Evolutionary conservation across 2,329 filamentous ascomycete species (phyloP).

Genomic region (Clonostachys rhizophaga): DNA sequence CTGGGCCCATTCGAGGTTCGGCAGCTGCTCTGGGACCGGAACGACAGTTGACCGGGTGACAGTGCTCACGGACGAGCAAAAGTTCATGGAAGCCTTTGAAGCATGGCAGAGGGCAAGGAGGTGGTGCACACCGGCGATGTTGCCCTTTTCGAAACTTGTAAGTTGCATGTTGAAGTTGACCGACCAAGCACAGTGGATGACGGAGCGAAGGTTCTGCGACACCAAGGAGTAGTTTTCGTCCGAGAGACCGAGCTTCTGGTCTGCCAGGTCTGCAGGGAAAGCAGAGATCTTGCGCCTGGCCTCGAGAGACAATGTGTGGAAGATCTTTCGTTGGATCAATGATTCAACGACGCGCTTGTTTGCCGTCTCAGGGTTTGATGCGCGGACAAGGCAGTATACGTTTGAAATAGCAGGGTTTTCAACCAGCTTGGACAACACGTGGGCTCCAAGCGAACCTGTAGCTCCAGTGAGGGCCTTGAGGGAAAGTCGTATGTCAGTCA

Average conservation of each 20-base stretch:
- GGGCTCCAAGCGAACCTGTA: slow-evolving; percentile 59
- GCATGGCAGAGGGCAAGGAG: slow-evolving; percentile 32
- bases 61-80: slow-evolving; percentile 45
- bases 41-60: slow-evolving; percentile 24
- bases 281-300: slow-evolving; percentile 13
- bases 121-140: slow-evolving; percentile 37
- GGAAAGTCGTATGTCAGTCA: neutral
- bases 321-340: slow-evolving; percentile 22
- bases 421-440: slow-evolving; percentile 52
- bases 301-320: slow-evolving; percentile 12
- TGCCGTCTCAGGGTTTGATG: slow-evolving; percentile 13
- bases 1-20: slow-evolving; percentile 31
- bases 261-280: slow-evolving; percentile 20
- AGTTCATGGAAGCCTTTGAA: slow-evolving; percentile 31
- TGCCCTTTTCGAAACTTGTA: slow-evolving; percentile 39
- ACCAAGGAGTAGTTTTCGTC: slow-evolving; percentile 16
- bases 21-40: slow-evolving; percentile 25
- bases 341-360: slow-evolving; percentile 11
- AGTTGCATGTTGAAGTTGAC: slow-evolving; percentile 53
- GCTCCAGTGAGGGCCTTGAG: slow-evolving; percentile 47
- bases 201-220: slow-evolving; percentile 22
- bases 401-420: slow-evolving; percentile 46
- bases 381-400: slow-evolving; percentile 47
- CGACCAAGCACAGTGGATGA: slow-evolving; percentile 49
- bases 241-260: slow-evolving; percentile 31